A percentile compares a stretch with the other conserved stretches of the same genome.
Conservation (phyloP, 1,139 yeast species). For the Blastobotrys malaysiensis region DNA sequence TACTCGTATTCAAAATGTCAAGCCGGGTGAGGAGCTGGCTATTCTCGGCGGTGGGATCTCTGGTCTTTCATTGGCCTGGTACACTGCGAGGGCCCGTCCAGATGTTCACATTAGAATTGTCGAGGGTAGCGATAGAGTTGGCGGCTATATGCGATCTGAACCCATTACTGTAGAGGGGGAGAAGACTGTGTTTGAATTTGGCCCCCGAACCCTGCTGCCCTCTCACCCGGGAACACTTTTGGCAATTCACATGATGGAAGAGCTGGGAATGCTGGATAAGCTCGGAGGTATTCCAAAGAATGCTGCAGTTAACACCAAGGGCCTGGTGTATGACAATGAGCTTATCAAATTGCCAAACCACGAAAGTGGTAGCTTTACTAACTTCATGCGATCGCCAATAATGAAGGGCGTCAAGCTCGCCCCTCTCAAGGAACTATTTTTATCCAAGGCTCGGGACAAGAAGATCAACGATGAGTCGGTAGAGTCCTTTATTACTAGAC, state of each 20-base stretch:
- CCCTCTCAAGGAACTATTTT: constrained; percentile 32
- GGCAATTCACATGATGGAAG: constrained; percentile 35
- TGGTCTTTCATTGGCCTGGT: constrained; percentile 75
- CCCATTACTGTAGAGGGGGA: constrained; percentile 8
- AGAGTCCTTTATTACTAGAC: constrained; percentile 56
- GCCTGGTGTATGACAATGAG: constrained; percentile 40
- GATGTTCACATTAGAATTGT: constrained; percentile 60
- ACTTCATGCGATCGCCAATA: constrained; percentile 31
- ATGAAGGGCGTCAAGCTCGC: constrained; percentile 36
- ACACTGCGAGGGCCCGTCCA: constrained; percentile 55
- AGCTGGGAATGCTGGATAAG: constrained; percentile 39
- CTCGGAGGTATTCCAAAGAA: constrained; percentile 46
- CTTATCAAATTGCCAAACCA: constrained; percentile 32
- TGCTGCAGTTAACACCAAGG: constrained; percentile 57
- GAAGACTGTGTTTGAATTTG: constrained; percentile 33
- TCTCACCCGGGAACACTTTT: constrained; percentile 33
- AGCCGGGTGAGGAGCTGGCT: constrained; percentile 25
- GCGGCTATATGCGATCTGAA: constrained; percentile 73
- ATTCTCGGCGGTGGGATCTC: constrained; percentile 84
- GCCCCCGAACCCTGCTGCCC: constrained; percentile 41
- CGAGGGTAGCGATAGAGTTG: constrained; percentile 52
- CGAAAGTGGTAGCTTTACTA: constrained; percentile 18
- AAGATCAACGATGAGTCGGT: constrained; percentile 60
- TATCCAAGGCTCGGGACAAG: constrained; percentile 34
- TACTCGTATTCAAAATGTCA: constrained; percentile 27